Conservation (phyloP, 495 filamentous ascomycete species). For the Aspergillus kassunensis region DNA sequence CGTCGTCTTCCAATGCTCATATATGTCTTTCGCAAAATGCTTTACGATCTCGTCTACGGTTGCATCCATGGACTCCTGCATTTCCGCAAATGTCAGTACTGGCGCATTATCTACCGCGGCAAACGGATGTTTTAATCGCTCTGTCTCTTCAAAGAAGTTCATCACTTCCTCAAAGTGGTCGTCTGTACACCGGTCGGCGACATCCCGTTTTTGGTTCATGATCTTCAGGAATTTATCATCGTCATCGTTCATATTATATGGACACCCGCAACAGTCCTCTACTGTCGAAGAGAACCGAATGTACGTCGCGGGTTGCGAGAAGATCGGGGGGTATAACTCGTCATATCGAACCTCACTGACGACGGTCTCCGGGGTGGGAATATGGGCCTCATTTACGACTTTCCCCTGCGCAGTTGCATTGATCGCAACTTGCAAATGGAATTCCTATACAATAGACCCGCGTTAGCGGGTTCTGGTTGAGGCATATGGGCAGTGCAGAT, state of each 20-base stretch:
- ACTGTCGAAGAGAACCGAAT: slow-evolving; percentile 98
- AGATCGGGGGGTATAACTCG: slow-evolving; percentile 72
- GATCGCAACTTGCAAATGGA: slow-evolving; percentile 93
- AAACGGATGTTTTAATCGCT: slow-evolving; percentile 75
- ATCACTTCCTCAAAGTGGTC: slow-evolving; percentile 92
- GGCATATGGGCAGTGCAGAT: slow-evolving; percentile 23
- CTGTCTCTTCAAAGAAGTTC: slow-evolving; percentile 89
- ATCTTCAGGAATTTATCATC: slow-evolving; percentile 80
- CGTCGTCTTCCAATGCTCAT: slow-evolving; percentile 82
- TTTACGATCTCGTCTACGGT: slow-evolving; percentile 61
- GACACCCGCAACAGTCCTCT: slow-evolving; percentile 81
- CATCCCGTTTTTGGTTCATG: slow-evolving; percentile 71
- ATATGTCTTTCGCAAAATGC: slow-evolving; percentile 77
- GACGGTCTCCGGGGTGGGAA: slow-evolving; percentile 84
- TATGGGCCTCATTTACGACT: slow-evolving; percentile 61
- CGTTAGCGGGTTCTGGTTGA: slow-evolving; percentile 22
- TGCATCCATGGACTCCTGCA: slow-evolving; percentile 73
- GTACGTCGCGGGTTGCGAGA: slow-evolving; percentile 83
- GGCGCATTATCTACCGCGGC: slow-evolving; percentile 82
- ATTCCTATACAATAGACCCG: slow-evolving; percentile 62
- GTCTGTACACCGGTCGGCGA: slow-evolving; percentile 67
- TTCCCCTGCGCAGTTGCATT: slow-evolving; percentile 73
- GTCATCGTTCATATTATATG: slow-evolving; percentile 89
- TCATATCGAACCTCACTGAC: slow-evolving; percentile 77
- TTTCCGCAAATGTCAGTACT: slow-evolving; percentile 72